A percentile compares a stretch with the other conserved stretches of the same genome.
Conservation (phyloP, 2,329 filamentous ascomycete genomes). For the Fusarium sororula region DNA sequence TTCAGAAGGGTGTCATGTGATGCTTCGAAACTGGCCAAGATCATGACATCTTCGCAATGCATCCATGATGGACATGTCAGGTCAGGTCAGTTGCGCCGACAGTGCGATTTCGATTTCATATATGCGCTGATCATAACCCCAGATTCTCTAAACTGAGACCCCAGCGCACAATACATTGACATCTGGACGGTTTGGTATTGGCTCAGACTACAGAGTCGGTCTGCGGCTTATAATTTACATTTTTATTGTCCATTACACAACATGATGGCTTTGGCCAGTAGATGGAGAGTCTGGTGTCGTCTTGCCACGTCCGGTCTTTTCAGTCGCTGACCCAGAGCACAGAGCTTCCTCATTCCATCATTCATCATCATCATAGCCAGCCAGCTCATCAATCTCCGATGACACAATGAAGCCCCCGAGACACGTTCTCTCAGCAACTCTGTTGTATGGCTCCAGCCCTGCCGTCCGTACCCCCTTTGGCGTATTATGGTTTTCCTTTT, state of each 20-base stretch:
- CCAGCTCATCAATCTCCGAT: constrained; percentile 38
- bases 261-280: constrained; percentile 28
- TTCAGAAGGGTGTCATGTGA: constrained; percentile 26
- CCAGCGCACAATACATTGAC: background rate
- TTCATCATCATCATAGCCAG: constrained; percentile 35
- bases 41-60: constrained; percentile 32
- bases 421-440: constrained; percentile 32
- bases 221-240: constrained; percentile 15
- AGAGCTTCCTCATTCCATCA: constrained; percentile 25
- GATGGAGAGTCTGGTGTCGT: constrained; percentile 8
- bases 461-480: background rate
- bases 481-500: background rate
- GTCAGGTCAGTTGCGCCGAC: constrained; percentile 18
- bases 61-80: constrained; percentile 24
- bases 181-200: constrained; percentile 27
- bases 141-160: background rate
- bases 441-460: constrained; percentile 27
- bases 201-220: constrained; percentile 9
- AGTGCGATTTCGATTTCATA: constrained; percentile 17
- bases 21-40: constrained; percentile 20
- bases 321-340: constrained; percentile 31
- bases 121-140: constrained; percentile 1
- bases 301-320: constrained; percentile 28
- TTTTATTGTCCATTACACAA: constrained; percentile 12
- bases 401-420: constrained; percentile 24